Evolutionary conservation across 73 alveolate species (phyloP).

Genomic region (Symbiodinium pilosum): DNA sequence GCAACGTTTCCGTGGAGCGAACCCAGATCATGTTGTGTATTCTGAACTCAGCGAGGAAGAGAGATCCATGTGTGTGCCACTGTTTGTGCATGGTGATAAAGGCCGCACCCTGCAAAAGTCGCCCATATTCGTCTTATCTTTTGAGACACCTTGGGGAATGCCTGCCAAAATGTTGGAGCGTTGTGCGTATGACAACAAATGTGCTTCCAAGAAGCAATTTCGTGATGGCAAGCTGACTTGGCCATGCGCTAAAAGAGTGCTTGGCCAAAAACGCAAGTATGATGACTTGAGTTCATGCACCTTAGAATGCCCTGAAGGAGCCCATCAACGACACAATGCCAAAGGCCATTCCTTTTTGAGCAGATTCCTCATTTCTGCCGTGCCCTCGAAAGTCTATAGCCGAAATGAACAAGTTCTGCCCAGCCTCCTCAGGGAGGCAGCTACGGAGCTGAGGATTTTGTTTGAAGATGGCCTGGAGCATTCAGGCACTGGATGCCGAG

Average conservation of each 20-base stretch:
- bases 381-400: not conserved
- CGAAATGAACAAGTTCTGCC: not conserved
- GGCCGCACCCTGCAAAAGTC: constrained; percentile 6
- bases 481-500: not conserved
- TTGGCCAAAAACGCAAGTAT: not conserved
- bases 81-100: constrained; percentile 39
- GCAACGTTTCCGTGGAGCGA: not conserved
- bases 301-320: not conserved
- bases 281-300: not conserved
- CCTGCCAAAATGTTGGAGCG: not conserved
- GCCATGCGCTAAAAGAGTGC: not conserved
- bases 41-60: not conserved
- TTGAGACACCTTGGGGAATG: not conserved
- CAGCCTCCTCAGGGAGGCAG: not conserved
- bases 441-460: not conserved
- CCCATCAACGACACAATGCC: not conserved
- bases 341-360: not conserved
- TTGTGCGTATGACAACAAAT: not conserved
- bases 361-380: not conserved
- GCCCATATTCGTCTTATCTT: not conserved
- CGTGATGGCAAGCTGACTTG: not conserved
- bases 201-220: not conserved
- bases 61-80: not conserved
- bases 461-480: not conserved
- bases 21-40: not conserved